Evolutionary conservation across 495 filamentous ascomycete species (phyloP).

Genomic region (Talaromyces wortmannii): DNA sequence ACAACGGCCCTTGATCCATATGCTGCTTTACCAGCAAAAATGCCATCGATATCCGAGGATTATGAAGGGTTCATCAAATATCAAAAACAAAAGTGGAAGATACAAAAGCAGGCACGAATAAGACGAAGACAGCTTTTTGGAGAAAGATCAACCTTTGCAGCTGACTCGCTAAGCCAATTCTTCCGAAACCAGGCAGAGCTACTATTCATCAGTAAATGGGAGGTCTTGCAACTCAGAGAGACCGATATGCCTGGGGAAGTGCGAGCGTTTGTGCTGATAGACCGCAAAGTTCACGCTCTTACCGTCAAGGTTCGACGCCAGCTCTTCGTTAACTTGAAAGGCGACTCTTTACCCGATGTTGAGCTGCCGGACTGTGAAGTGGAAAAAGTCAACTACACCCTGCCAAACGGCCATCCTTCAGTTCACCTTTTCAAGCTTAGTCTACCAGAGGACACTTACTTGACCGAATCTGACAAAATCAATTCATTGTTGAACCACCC

Average conservation of each 20-base stretch:
- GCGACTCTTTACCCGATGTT: conserved; percentile 79
- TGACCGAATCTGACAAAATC: conserved; percentile 76
- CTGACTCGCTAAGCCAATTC: conserved; percentile 72
- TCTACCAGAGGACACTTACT: conserved; percentile 80
- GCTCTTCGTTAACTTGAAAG: conserved; percentile 86
- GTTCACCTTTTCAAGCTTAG: conserved; percentile 90
- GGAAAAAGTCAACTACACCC: conserved; percentile 83
- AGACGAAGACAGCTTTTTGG: conserved; percentile 90
- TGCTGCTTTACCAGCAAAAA: conserved; percentile 71
- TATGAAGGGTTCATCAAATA: conserved; percentile 88
- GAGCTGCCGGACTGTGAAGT: conserved; percentile 81
- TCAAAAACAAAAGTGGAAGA: conserved; percentile 98
- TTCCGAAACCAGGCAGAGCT: conserved; percentile 89
- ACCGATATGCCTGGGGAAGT: conserved; percentile 81
- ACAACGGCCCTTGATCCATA: conserved; percentile 69
- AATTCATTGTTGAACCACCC: conserved; percentile 79
- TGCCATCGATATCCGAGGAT: conserved; percentile 82
- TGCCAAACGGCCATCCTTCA: conserved; percentile 93
- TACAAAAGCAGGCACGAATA: conserved; percentile 86
- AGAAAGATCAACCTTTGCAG: conserved; percentile 61
- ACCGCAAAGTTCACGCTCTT: conserved; percentile 78
- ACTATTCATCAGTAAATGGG: conserved; percentile 88
- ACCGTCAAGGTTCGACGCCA: conserved; percentile 86
- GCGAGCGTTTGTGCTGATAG: conserved; percentile 84
- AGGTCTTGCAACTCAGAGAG: conserved; percentile 78